These are phyloP conservation scores for Meira miltonrushii DNA, from an alignment of 1,284 basidiomycete species.

Conservation along the genomic window DNA sequence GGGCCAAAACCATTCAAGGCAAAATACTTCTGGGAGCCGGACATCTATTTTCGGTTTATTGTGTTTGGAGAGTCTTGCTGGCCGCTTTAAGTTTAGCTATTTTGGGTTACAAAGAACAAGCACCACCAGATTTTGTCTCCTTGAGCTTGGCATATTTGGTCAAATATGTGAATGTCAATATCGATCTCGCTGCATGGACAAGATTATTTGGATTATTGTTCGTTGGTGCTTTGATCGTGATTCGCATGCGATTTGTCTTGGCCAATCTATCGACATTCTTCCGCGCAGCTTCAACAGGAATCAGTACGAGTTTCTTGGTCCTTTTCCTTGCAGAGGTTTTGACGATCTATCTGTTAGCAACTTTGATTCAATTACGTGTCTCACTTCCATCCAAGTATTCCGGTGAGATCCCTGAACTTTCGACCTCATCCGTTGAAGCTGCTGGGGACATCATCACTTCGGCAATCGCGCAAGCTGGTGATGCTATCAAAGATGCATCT, in stretches of 20 bases:
- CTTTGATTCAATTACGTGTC: constrained; percentile 54
- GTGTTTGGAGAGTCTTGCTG: constrained; percentile 37
- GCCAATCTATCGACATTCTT: constrained; percentile 52
- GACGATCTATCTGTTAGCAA: constrained; percentile 55
- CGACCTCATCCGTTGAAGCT: constrained; percentile 3
- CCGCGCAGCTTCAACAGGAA: constrained; percentile 52
- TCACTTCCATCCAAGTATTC: constrained; percentile 28
- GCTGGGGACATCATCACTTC: background rate
- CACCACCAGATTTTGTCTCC: constrained; percentile 50
- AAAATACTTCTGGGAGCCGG: constrained; percentile 46
- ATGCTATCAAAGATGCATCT: background rate
- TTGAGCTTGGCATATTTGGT: constrained; percentile 48
- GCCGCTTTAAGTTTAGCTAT: constrained; percentile 29
- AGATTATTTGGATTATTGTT: constrained; percentile 52
- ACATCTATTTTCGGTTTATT: constrained; percentile 53
- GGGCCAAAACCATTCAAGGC: constrained; percentile 48
- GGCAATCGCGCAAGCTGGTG: background rate
- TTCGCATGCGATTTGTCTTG: constrained; percentile 53
- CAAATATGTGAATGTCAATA: constrained; percentile 46
- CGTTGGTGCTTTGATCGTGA: constrained; percentile 53
- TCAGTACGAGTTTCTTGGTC: constrained; percentile 54
- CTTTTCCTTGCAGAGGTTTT: constrained; percentile 54
- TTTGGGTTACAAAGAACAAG: constrained; percentile 33
- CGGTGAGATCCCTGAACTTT: background rate
- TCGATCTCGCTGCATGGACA: constrained; percentile 53